A percentile compares a stretch with the other conserved stretches of the same genome.
These are phyloP conservation scores for Penicillium sp. DNA, from an alignment of 2,329 filamentous ascomycete species.

Conservation along the genomic window DNA sequence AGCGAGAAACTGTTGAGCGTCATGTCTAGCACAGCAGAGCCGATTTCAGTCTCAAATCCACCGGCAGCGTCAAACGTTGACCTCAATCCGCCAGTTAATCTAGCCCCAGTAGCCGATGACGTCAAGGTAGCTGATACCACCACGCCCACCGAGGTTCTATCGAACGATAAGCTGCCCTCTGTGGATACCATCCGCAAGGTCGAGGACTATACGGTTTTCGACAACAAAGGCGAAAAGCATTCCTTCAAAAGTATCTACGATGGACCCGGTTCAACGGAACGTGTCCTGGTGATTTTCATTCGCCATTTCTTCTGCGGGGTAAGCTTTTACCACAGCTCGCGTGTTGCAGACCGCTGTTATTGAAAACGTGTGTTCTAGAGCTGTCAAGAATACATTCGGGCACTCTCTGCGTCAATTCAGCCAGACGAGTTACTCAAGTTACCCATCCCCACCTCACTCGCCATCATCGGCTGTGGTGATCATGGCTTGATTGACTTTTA, in stretches of 20 bases:
- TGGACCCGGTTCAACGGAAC: constrained; percentile 42
- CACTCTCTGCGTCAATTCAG: constrained; percentile 63
- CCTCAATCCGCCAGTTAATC: background rate
- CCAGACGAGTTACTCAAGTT: constrained; percentile 45
- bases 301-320: constrained; percentile 82
- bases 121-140: constrained; percentile 1
- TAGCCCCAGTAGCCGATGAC: background rate
- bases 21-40: background rate
- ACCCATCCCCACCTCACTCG: constrained; percentile 62
- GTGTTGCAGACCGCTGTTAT: background rate
- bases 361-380: constrained; percentile 47
- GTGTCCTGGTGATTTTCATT: constrained; percentile 73
- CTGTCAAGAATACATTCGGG: constrained; percentile 74
- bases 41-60: background rate
- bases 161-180: constrained; percentile 4
- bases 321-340: constrained; percentile 26
- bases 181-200: constrained; percentile 14
- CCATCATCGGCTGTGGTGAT: constrained; percentile 73
- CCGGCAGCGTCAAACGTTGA: background rate
- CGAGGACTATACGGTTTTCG: constrained; percentile 53
- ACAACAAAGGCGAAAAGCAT: constrained; percentile 62
- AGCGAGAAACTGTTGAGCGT: background rate
- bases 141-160: background rate
- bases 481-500: constrained; percentile 71
- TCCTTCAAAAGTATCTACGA: constrained; percentile 66